Conservation (phyloP, 73 alveolate species). For the Effrenium voratum region DNA sequence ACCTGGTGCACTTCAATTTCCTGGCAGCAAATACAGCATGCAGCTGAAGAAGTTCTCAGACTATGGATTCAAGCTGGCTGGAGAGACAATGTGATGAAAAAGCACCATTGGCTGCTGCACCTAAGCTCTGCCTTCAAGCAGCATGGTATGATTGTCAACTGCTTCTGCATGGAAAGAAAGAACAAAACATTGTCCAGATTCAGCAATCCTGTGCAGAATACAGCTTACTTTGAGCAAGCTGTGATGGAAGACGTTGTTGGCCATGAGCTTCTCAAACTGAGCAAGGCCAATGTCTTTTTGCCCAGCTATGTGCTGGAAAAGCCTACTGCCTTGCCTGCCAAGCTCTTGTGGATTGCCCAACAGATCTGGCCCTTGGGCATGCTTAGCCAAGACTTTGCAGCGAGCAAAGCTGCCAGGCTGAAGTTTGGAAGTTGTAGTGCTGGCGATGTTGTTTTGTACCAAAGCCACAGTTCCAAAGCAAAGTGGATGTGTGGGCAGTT, state of each 20-base stretch:
- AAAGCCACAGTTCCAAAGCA: neutral
- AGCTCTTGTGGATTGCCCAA: neutral
- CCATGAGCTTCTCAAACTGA: neutral
- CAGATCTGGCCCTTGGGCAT: neutral
- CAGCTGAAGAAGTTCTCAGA: neutral
- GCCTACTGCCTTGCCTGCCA: neutral
- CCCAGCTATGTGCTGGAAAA: neutral
- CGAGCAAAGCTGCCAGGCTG: neutral
- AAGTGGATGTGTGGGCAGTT: neutral
- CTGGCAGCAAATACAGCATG: neutral
- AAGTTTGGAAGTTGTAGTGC: neutral
- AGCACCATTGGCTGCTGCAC: slow-evolving; percentile 25
- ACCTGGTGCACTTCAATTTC: neutral
- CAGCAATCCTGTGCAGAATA: neutral
- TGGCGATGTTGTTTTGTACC: neutral
- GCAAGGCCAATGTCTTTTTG: neutral
- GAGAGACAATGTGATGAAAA: neutral
- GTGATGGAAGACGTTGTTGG: neutral
- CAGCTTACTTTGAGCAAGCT: neutral
- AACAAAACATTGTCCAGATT: neutral
- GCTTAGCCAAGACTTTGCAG: neutral
- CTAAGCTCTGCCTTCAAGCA: neutral
- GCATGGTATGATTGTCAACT: neutral
- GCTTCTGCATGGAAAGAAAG: slow-evolving; percentile 25
- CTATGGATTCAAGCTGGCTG: neutral